phyloP scores from a whole-genome alignment of 1,284 basidiomycete species.

The Rhodotorula mucilaginosa region DNA sequence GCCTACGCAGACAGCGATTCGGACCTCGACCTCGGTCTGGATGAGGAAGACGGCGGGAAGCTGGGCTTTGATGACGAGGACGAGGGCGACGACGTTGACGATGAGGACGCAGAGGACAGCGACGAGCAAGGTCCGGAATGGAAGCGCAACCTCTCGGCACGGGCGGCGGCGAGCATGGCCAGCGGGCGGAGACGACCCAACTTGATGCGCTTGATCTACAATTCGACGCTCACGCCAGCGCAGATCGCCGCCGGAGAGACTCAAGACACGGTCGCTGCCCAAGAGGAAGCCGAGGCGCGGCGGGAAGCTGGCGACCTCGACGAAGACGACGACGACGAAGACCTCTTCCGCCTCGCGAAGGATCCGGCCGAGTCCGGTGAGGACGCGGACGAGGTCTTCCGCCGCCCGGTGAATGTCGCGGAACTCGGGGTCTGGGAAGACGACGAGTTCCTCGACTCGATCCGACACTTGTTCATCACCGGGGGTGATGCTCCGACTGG shows the following conservation, averaged over 20 bases:
- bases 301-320: constrained; percentile 45
- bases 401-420: constrained; percentile 44
- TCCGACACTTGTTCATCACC: constrained; percentile 88
- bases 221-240: constrained; percentile 63
- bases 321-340: constrained; percentile 42
- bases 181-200: constrained; percentile 60
- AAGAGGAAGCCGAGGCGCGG: constrained; percentile 39
- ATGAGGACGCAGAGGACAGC: constrained; percentile 45
- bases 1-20: constrained; percentile 41
- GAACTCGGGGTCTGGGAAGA: constrained; percentile 74
- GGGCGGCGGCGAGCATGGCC: constrained; percentile 59
- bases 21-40: constrained; percentile 35
- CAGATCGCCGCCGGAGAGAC: constrained; percentile 61
- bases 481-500: constrained; percentile 54
- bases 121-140: constrained; percentile 60
- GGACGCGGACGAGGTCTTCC: constrained; percentile 58
- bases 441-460: constrained; percentile 77
- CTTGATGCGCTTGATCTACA: constrained; percentile 85
- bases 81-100: constrained; percentile 41
- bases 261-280: constrained; percentile 42
- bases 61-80: constrained; percentile 43
- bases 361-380: constrained; percentile 48
- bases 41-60: constrained; percentile 41
- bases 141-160: constrained; percentile 69
- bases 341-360: constrained; percentile 47